A percentile compares a stretch with the other conserved stretches of the same genome.
These are phyloP conservation scores for Penicillium sp. DNA, from an alignment of 2,329 filamentous ascomycete species.

Conservation along the genomic window DNA sequence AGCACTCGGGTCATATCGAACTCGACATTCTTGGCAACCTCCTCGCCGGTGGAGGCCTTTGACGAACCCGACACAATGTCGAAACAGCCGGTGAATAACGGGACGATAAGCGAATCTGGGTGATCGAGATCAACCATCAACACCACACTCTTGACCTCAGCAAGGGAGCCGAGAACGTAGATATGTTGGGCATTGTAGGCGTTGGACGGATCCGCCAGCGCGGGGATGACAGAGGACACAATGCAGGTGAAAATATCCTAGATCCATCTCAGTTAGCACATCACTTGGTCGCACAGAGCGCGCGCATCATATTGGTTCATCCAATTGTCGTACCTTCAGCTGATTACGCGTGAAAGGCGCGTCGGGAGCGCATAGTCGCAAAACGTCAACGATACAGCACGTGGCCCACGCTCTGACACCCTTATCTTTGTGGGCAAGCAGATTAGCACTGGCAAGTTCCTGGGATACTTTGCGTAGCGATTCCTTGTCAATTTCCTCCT, in stretches of 20 bases:
- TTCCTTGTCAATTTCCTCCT: slow-evolving; percentile 80
- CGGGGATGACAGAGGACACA: slow-evolving; percentile 77
- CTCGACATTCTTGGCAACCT: slow-evolving; percentile 89
- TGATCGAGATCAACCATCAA: slow-evolving; percentile 85
- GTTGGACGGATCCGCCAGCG: slow-evolving; percentile 81
- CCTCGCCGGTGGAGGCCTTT: slow-evolving; percentile 73
- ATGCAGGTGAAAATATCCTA: slow-evolving; percentile 94
- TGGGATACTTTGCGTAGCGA: slow-evolving; percentile 82
- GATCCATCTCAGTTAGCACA: neutral
- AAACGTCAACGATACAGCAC: slow-evolving; percentile 88
- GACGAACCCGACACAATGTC: slow-evolving; percentile 82
- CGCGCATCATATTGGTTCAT: neutral
- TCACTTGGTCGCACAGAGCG: slow-evolving; percentile 1
- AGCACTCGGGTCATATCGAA: slow-evolving; percentile 88
- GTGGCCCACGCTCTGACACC: slow-evolving; percentile 88
- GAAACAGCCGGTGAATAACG: slow-evolving; percentile 86
- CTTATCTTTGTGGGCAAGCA: slow-evolving; percentile 88
- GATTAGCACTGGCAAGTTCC: slow-evolving; percentile 77
- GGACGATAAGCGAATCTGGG: slow-evolving; percentile 74
- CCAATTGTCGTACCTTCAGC: slow-evolving; percentile 68
- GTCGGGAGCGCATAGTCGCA: slow-evolving; percentile 89
- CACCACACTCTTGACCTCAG: slow-evolving; percentile 92
- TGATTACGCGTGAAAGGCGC: slow-evolving; percentile 89
- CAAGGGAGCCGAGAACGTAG: slow-evolving; percentile 83
- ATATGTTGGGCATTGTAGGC: slow-evolving; percentile 92